Base-by-base conservation (phyloP, 345 rosid species). In the Abelmoschus esculentus region DNA sequence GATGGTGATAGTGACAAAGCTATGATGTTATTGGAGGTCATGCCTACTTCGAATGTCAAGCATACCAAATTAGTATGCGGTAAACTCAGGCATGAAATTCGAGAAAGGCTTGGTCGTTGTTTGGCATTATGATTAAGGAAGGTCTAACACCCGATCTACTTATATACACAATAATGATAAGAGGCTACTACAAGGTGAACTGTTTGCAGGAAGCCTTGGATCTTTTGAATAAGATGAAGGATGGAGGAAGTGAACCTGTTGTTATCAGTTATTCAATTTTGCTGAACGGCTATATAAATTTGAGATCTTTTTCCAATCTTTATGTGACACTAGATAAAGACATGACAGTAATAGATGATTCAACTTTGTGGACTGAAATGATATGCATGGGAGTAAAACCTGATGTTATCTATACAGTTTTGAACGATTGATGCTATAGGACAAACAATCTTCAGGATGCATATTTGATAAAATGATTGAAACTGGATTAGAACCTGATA, bases 81-180 rank as follows among this genome's bases (percentile, higher is more conserved):
- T 40, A 80, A 75, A 61, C 74, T 89, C 70, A 18, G 66, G 83
- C 69, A 34, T 79, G 86, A 72, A 70, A 84, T 66, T 62, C 65
- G 75, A 62, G 61, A 66, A 83, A 42, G 40, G 93, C 96, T 0
- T 72, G 17, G 70, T 12, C n/a, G 70, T 49, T 86, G 18, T 86
- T 86, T 57, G 70, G 83, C 72, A 32, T 14, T 47, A 73, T 80
- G 66, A 62, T 72, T 57, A 40, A 26, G 29, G 76, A 73, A 40
- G 89, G 89, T 54, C 58, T 72, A 66, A 70, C 63, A 63, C 92
- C 87, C 18, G 81, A 86, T 80, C 49, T 87, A 44, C 49, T 75
- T 75, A 79, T 83, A 5, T 90, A 84, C 80, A 90, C 88, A 1
- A 82, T 76, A 26, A 87, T 92, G 96, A 88, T 89, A 63, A 65